phyloP scores from a whole-genome alignment of 1,284 basidiomycete species.

The Malassezia restricta region DNA sequence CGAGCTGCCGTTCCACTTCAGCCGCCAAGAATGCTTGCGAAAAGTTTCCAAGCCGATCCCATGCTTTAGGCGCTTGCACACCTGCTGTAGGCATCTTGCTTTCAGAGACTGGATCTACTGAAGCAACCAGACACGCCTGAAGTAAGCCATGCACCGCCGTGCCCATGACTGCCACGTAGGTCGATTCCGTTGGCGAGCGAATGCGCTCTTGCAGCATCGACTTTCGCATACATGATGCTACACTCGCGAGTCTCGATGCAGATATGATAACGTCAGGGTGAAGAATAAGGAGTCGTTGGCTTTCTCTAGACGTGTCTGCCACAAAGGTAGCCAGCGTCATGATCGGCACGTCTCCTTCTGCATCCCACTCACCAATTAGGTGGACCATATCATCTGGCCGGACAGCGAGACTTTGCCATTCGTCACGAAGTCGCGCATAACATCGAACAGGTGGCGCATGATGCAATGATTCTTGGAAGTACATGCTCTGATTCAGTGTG shows the following conservation, averaged over 20 bases:
- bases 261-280: conserved; percentile 40
- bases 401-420: conserved; percentile 27
- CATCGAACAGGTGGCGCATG: not conserved
- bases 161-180: conserved; percentile 32
- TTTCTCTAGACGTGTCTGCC: not conserved
- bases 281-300: conserved; percentile 32
- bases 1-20: conserved; percentile 26
- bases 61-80: conserved; percentile 8
- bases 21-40: conserved; percentile 22
- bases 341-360: not conserved
- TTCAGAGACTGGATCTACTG: not conserved
- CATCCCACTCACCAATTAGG: conserved; percentile 21
- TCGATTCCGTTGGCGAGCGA: conserved; percentile 21
- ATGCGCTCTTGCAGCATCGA: conserved; percentile 34
- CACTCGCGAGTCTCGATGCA: conserved; percentile 33
- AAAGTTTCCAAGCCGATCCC: conserved; percentile 36
- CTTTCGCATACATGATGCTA: conserved; percentile 33
- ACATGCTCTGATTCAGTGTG: not conserved
- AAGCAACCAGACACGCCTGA: conserved; percentile 28
- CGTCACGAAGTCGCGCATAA: conserved; percentile 28
- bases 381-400: conserved; percentile 22
- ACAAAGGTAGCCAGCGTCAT: conserved; percentile 13
- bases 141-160: conserved; percentile 39
- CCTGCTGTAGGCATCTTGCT: not conserved
- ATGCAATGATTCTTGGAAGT: not conserved